Percentiles rank a stretch among this genome's conserved stretches.
Conservation (phyloP, 2,329 filamentous ascomycete genomes). For the Mycosphaerella sp. region DNA sequence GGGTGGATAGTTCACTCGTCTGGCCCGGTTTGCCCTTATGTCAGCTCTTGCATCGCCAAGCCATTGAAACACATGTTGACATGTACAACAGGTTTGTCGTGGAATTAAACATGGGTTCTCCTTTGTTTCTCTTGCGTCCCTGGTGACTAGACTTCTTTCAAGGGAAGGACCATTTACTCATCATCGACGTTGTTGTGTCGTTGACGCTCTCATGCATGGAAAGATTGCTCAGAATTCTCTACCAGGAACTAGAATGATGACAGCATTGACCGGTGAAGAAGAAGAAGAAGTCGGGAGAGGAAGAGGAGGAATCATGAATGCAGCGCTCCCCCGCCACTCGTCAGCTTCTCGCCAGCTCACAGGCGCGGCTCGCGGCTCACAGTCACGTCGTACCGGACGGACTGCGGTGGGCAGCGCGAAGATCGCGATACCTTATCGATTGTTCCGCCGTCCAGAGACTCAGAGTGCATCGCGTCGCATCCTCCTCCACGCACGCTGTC, state of each 20-base stretch:
- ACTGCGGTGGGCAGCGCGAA: slow-evolving; percentile 7
- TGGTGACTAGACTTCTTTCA: background rate
- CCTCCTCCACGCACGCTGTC: slow-evolving; percentile 12
- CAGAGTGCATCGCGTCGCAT: background rate
- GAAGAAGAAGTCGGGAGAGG: no score
- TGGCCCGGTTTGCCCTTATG: background rate
- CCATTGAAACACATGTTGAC: background rate
- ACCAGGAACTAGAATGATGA: slow-evolving; percentile 3
- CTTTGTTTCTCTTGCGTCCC: background rate
- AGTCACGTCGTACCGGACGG: slow-evolving; percentile 9
- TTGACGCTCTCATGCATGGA: background rate
- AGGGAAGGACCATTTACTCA: background rate
- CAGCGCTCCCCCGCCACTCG: slow-evolving; percentile 4
- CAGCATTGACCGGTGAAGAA: slow-evolving; percentile 6
- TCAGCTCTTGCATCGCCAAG: background rate
- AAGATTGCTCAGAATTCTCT: background rate
- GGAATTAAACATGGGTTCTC: background rate
- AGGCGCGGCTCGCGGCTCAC: slow-evolving; percentile 9
- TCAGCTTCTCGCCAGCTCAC: slow-evolving; percentile 6
- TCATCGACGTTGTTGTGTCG: background rate
- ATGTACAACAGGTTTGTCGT: background rate
- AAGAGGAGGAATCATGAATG: no score
- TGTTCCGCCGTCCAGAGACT: background rate
- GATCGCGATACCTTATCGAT: slow-evolving; percentile 3
- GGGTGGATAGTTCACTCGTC: no score